Percentiles rank a stretch among this genome's conserved stretches.
phyloP scores from a whole-genome alignment of 257 asterid genomes.

The Salvia splendens region DNA sequence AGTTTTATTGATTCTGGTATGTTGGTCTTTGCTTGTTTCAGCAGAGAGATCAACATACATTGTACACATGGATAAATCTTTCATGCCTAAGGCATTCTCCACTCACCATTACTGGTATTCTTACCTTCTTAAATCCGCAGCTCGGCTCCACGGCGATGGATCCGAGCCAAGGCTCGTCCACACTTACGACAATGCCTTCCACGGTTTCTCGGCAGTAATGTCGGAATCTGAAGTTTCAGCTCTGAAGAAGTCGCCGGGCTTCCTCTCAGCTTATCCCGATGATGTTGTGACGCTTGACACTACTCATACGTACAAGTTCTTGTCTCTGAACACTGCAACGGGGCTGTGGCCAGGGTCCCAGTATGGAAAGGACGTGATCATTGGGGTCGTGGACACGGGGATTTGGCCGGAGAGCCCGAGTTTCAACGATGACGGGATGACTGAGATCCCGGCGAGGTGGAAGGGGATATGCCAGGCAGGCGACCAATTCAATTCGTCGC shows the following conservation, averaged over 20 bases:
- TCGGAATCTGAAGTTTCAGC: slow-evolving; percentile 42
- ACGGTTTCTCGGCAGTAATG: slow-evolving; percentile 58
- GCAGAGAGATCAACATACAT: slow-evolving; percentile 46
- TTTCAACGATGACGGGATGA: slow-evolving; percentile 55
- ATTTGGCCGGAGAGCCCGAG: slow-evolving; percentile 70
- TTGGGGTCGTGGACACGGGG: slow-evolving; percentile 58
- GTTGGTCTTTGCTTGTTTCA: not conserved
- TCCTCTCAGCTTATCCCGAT: slow-evolving; percentile 37
- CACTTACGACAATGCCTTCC: slow-evolving; percentile 54
- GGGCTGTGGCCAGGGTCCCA: slow-evolving; percentile 65
- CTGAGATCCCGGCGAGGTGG: slow-evolving; percentile 53
- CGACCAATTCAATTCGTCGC: slow-evolving; percentile 48
- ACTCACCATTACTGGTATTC: slow-evolving; percentile 45
- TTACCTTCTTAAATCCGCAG: slow-evolving; percentile 28
- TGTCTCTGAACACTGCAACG: slow-evolving; percentile 43
- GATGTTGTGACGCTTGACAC: slow-evolving; percentile 41
- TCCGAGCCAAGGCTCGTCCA: slow-evolving; percentile 38
- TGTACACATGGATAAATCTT: slow-evolving; percentile 53
- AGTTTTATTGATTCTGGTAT: slow-evolving; percentile 1
- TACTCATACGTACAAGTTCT: slow-evolving; percentile 49
- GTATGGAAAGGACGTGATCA: slow-evolving; percentile 53
- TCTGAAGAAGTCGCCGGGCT: slow-evolving; percentile 51
- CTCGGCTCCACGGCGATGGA: not conserved
- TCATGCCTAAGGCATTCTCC: slow-evolving; percentile 51
- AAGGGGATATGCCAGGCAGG: slow-evolving; percentile 56